Evolutionary conservation across 768 basidiomycete genomes (phyloP), one percentile per base, ranked within the genome.

Genomic region (Ramaria sp.): DNA sequence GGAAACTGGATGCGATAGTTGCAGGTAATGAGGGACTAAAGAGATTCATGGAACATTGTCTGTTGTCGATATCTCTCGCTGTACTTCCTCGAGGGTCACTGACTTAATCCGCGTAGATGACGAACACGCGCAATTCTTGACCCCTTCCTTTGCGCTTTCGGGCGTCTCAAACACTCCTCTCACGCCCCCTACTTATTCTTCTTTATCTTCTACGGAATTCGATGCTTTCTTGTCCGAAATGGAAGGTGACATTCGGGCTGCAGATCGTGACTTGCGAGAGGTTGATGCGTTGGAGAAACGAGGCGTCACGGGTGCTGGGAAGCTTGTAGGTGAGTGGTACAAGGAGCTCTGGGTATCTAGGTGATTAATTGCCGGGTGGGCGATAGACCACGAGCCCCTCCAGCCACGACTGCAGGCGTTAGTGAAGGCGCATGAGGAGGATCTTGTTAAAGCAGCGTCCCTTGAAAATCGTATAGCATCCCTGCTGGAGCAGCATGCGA

Each of bases 231-330:
- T 90, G 9, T 67, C 74, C 0, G 88, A 92, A 62, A 85, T 91
- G 81, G 89, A 90, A 59, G 77, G 81, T 3, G 89, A 92, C 50
- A 80, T 91, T 49, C 86, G 88, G 28, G 78, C 81, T 30, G 88
- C 87, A 9, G 89, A 91, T 60, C 78, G 84, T 7, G 87, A 89
- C 60, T 78, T 90, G 75, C 77, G 76, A 36, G 88, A 90, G 63
- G 86, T 92, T 30, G 81, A 82, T 55, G 66, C 72, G 13, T 66
- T 90, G 44, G 82, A 85, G 60, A 75, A 76, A 61, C 85, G 79
- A 58, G 86, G 85, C 32, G 81, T 87, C 8, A 73, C 80, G 3
- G 77, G 78, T 5, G 83, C 87, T 0, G 88, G 88, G 3, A 84
- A 81, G 58, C 77, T 91, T 1, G 69, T 73, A 50, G 79, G 85